phyloP scores from a whole-genome alignment of 2,329 filamentous ascomycete genomes.

The Elsinoe fawcettii region DNA sequence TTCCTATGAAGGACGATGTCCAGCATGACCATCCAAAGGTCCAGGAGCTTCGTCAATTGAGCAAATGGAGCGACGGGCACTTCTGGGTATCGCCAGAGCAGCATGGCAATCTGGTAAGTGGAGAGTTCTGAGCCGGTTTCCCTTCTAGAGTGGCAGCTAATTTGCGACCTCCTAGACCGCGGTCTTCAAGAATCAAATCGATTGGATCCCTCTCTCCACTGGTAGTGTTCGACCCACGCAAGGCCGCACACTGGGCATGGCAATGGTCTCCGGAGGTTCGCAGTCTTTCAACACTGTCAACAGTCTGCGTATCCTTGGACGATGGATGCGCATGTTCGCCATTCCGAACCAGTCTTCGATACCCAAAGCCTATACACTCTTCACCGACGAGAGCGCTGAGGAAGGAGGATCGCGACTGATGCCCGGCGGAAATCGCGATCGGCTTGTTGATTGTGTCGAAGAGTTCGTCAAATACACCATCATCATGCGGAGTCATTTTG shows the following conservation, averaged over 20 bases:
- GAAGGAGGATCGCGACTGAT: constrained; percentile 44
- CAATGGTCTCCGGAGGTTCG: constrained; percentile 56
- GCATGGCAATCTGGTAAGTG: too few species aligned
- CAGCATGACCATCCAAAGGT: too few species aligned
- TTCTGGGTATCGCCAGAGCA: too few species aligned
- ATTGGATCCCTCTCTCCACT: constrained; percentile 58
- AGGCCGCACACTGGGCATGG: constrained; percentile 55
- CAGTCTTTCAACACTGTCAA: constrained; percentile 64
- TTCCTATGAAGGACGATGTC: too few species aligned
- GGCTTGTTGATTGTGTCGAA: constrained; percentile 53
- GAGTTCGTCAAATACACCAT: constrained; percentile 64
- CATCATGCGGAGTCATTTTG: constrained; percentile 54
- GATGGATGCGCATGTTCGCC: constrained; percentile 64
- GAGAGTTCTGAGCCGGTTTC: too few species aligned
- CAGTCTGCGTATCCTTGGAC: constrained; percentile 54
- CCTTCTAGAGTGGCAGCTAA: too few species aligned
- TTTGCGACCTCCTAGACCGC: constrained; percentile 39
- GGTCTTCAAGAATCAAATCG: constrained; percentile 63
- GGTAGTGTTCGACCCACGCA: constrained; percentile 59
- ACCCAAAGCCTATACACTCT: constrained; percentile 56
- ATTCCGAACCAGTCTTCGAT: constrained; percentile 60
- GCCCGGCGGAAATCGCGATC: constrained; percentile 50
- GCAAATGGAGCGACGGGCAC: too few species aligned
- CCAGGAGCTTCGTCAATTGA: too few species aligned
- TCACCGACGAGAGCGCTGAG: constrained; percentile 41